Evolutionary conservation across 176 grass and related monocot genomes (phyloP), one percentile per base, ranked within the genome.

Genomic region (Zoysia pacifica): DNA sequence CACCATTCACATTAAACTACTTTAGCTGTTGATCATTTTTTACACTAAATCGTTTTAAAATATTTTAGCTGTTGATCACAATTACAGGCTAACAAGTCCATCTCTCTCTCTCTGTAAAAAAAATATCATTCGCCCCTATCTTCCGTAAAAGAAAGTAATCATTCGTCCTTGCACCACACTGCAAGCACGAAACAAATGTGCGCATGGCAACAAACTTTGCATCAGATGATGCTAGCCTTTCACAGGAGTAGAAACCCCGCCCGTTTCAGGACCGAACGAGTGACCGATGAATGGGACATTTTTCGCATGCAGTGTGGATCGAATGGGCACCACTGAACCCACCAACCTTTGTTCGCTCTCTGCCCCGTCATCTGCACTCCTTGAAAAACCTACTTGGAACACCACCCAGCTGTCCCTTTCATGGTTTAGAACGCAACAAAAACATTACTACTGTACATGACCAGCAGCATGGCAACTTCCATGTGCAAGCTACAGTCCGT

Each of bases 361-460:
- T 36, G 52, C 13, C 50, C 38, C 20, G 39, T 43, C 70, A 13
- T 28, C 11, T 13, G 7, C 9, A 39, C 35, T 51, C 46, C 41
- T 2, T 38, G 84, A 43, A 14, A 62, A 44, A 28, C 28, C 28
- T 28, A 28, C 84, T 62, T 9, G 14, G 62, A 47, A 28, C 42
- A 28, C 44, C 44, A 4, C 11, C 69, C 15, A 42, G 40, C 13
- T 8, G 40, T 77, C 79, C 36, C 65, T 82, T 77, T 70, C 79
- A 14, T 20, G 7, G 55, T 47, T 70, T 66, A 40, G 4, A 76
- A 82, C 36, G 79, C 65, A 64, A 40, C 65, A 11, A 28, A 58
- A 36, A 18, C n/a, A 20, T 20, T 47, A 47, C 28, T 28, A 28
- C 28, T 28, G 28, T 28, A 28, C 28, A 28, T 28, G 28, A 28